A percentile compares a stretch with the other conserved stretches of the same genome.
These are phyloP conservation scores for Suhomyces choctaworum DNA, from an alignment of 1,139 yeast species.

Conservation along the genomic window DNA sequence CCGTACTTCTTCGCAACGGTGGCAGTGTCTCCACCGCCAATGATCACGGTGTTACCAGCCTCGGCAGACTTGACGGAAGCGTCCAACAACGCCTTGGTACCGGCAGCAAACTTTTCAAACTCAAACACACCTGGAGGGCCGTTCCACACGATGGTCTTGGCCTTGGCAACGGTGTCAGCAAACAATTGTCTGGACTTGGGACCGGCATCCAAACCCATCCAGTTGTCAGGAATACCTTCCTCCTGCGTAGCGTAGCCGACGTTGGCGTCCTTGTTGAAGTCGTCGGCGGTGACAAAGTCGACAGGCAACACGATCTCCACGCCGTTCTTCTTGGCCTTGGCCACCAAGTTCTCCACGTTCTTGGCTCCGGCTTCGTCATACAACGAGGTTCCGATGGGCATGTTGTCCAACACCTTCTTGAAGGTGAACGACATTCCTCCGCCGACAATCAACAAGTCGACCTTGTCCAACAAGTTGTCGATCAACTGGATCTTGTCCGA, in stretches of 20 bases:
- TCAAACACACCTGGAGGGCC: constrained; percentile 99
- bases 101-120: constrained; percentile 83
- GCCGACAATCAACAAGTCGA: constrained; percentile 86
- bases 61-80: constrained; percentile 84
- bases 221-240: constrained; percentile 87
- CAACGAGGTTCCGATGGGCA: constrained; percentile 85
- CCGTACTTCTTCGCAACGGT: constrained; percentile 98
- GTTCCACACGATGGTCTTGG: constrained; percentile 98
- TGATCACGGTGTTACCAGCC: constrained; percentile 89
- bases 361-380: constrained; percentile 91
- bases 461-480: constrained; percentile 95
- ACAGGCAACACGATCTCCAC: constrained; percentile 91
- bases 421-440: constrained; percentile 99
- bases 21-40: constrained; percentile 99
- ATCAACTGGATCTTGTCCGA: constrained; percentile 96
- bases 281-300: constrained; percentile 92
- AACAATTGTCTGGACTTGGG: constrained; percentile 79
- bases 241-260: constrained; percentile 78
- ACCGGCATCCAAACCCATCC: constrained; percentile 96
- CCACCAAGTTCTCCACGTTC: constrained; percentile 84
- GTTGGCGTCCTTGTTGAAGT: constrained; percentile 86
- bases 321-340: constrained; percentile 91
- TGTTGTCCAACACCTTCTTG: constrained; percentile 84
- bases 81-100: constrained; percentile 86
- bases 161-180: constrained; percentile 76